A percentile compares a stretch with the other conserved stretches of the same genome.
Evolutionary conservation across 2,329 filamentous ascomycete species (phyloP).

Genomic region (Tolypocladium endophyticum): DNA sequence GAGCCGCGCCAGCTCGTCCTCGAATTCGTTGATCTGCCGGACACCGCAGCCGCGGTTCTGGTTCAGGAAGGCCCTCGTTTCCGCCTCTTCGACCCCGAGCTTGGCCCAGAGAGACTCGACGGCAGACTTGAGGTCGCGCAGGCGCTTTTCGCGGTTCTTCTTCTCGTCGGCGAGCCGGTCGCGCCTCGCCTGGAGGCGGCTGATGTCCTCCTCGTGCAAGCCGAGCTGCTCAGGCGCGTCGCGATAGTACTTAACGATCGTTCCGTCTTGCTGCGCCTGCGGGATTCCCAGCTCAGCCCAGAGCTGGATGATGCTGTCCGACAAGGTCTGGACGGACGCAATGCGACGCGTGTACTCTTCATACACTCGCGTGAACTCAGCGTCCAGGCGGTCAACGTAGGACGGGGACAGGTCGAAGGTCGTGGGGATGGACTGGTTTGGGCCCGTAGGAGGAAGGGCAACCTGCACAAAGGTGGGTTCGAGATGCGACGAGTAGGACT

Average conservation of each 20-base stretch:
- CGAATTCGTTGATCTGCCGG: conserved; percentile 88
- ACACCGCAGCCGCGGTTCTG: conserved; percentile 84
- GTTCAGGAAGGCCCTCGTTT: conserved; percentile 77
- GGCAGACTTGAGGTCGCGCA: conserved; percentile 63
- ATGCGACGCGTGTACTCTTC: conserved; percentile 89
- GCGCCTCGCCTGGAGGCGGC: conserved; percentile 58
- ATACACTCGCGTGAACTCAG: conserved; percentile 88
- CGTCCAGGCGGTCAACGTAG: conserved; percentile 78
- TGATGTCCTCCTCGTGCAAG: conserved; percentile 77
- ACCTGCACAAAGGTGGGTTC: conserved; percentile 82
- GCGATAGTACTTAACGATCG: conserved; percentile 81
- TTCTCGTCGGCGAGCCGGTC: conserved; percentile 87
- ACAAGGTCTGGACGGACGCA: conserved; percentile 59
- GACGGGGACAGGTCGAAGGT: conserved; percentile 86
- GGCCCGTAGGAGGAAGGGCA: conserved; percentile 70
- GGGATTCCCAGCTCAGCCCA: conserved; percentile 95
- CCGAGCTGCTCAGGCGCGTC: conserved; percentile 91
- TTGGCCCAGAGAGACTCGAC: conserved; percentile 89
- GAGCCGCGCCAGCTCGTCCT: conserved; percentile 76
- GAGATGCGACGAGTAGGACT: conserved; percentile 93
- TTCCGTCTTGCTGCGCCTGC: conserved; percentile 79
- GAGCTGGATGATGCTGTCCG: conserved; percentile 80
- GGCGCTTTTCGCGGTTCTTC: conserved; percentile 63
- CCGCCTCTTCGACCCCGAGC: conserved; percentile 69
- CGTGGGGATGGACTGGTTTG: conserved; percentile 65